Conservation (phyloP, 1,284 basidiomycete genomes). For the Rhodotorula sp. region DNA sequence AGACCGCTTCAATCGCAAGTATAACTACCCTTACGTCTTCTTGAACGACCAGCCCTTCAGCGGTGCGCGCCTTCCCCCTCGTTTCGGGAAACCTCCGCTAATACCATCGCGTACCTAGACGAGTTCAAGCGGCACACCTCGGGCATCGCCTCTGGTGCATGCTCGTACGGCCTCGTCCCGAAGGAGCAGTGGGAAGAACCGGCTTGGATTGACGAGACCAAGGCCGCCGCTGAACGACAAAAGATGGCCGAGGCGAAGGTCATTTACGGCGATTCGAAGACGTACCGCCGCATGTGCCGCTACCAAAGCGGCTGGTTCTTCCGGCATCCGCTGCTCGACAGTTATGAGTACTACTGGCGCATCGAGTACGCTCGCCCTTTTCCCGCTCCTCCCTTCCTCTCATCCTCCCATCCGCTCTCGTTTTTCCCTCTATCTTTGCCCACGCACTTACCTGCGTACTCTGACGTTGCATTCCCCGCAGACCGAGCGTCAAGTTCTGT, state of each 20-base stretch:
- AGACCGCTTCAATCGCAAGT: constrained; percentile 11
- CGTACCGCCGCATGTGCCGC: constrained; percentile 80
- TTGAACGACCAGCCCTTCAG: constrained; percentile 52
- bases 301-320: constrained; percentile 29
- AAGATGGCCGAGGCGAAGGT: constrained; percentile 72
- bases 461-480: no score
- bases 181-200: constrained; percentile 82
- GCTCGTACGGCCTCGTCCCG: constrained; percentile 75
- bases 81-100: constrained; percentile 18
- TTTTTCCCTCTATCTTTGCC: no score
- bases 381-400: not conserved
- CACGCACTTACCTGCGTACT: no score
- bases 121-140: constrained; percentile 65
- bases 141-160: constrained; percentile 37
- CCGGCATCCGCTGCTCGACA: constrained; percentile 29
- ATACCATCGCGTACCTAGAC: constrained; percentile 54
- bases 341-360: constrained; percentile 87
- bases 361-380: constrained; percentile 63
- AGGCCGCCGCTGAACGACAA: constrained; percentile 63
- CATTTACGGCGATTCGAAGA: constrained; percentile 78
- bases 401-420: not conserved
- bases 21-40: constrained; percentile 49
- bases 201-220: constrained; percentile 65
- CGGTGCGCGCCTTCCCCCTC: constrained; percentile 42
- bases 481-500: constrained; percentile 43